These are phyloP conservation scores for Ramularia endophylla DNA, from an alignment of 2,329 filamentous ascomycete genomes.

Conservation along the genomic window DNA sequence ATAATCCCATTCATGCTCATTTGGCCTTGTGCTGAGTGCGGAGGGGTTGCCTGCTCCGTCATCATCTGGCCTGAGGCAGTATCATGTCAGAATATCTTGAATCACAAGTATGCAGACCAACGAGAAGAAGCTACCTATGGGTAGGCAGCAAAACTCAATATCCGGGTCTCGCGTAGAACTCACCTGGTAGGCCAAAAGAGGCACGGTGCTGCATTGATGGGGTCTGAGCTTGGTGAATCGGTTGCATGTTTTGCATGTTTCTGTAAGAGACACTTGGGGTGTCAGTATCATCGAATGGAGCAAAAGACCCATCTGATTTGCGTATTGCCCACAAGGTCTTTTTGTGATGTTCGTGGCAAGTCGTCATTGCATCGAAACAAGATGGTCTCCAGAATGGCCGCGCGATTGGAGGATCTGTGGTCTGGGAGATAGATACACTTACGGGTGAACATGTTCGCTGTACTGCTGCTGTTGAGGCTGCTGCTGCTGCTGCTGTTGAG, in stretches of 20 bases:
- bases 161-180: constrained; percentile 21
- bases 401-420: too few species aligned
- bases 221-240: constrained; percentile 21
- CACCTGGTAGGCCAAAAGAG: constrained; percentile 15
- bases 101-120: too few species aligned
- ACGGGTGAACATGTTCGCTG: constrained; percentile 7
- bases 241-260: constrained; percentile 15
- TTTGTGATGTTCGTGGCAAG: constrained; percentile 4
- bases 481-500: constrained; percentile 20
- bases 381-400: too few species aligned
- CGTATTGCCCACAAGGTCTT: too few species aligned
- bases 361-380: too few species aligned
- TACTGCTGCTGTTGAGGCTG: constrained; percentile 20
- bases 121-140: too few species aligned
- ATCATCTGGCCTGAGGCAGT: constrained; percentile 4
- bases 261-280: constrained; percentile 7
- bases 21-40: constrained; percentile 11
- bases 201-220: constrained; percentile 19
- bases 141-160: too few species aligned
- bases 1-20: constrained; percentile 26
- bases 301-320: too few species aligned
- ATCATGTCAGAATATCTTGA: constrained; percentile 2
- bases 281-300: too few species aligned
- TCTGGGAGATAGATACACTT: neutral
- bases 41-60: constrained; percentile 13